Base-by-base conservation (phyloP, 164 flowering plant genomes). In the Vitis rotundifolia region DNA sequence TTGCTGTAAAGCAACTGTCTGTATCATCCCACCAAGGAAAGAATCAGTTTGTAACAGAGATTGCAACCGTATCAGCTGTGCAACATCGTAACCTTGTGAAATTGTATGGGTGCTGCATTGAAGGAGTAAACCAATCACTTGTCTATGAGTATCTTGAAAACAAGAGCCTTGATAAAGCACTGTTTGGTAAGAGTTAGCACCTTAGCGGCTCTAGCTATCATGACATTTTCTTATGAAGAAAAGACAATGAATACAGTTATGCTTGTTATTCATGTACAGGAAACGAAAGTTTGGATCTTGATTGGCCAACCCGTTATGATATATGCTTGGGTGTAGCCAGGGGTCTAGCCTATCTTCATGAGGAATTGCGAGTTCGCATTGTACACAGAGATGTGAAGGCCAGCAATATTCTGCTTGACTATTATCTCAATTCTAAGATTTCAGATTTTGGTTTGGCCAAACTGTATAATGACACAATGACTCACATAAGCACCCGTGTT, bases 301-400 rank as follows among this genome's bases (percentile, higher is more conserved):
- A 81, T 75, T 89, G 92, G 91, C 52, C 78, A 16, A 85, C 81
- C 47, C 88, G 97, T 37, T 87, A 61, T 58, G 77, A 80, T 0
- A 83, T 91, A 59, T 91, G 93, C 81, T 48, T 88, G 81, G 97
- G 97, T 44, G 70, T 88, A 5, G 91, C 97, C 68, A 77, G 90
- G 57, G 97, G 88, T 68, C 84, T 91, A 19, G 77, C 94, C 61
- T 91, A 89, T 78, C 94, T 91, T 68, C 97, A 91, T 50, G 93
- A 91, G 71, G 94, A 89, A 59, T 89, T 93, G 14, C 74, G 89
- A 59, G 61, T 81, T 26, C 72, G 90, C 26, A 87, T 91, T 63
- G 87, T 91, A 9, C 97, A 89, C 64, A 76, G 94, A 68, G 97
- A 91, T 77, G 88, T 91, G 47, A 91, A 91, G 75, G 88, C 97